Percentiles rank a stretch among this genome's conserved stretches.
phyloP scores from a whole-genome alignment of 2,329 filamentous ascomycete genomes.

The Aspergillus aculeatus region DNA sequence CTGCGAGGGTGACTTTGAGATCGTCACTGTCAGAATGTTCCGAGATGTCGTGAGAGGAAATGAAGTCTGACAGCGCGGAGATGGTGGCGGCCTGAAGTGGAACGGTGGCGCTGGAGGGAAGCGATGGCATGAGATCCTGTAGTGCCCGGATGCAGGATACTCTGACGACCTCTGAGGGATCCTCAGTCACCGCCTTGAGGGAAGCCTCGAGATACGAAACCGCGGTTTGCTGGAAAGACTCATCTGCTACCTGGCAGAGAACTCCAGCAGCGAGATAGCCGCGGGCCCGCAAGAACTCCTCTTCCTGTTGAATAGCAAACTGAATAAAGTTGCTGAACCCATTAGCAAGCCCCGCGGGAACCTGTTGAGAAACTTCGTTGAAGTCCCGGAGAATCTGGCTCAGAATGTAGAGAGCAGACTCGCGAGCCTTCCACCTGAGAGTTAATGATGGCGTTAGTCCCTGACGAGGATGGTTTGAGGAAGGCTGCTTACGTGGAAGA shows the following conservation, averaged over 20 bases:
- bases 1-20: slow-evolving; percentile 82
- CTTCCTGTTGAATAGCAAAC: slow-evolving; percentile 67
- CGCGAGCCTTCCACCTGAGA: slow-evolving; percentile 64
- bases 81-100: slow-evolving; percentile 63
- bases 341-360: slow-evolving; percentile 67
- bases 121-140: slow-evolving; percentile 63
- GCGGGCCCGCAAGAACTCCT: slow-evolving; percentile 78
- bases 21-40: slow-evolving; percentile 89
- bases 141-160: slow-evolving; percentile 87
- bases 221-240: slow-evolving; percentile 48
- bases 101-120: slow-evolving; percentile 52
- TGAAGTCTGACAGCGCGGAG: slow-evolving; percentile 65
- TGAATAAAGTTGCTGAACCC: slow-evolving; percentile 79
- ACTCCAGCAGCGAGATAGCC: slow-evolving; percentile 84
- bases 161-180: slow-evolving; percentile 83
- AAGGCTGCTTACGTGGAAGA: slow-evolving; percentile 34
- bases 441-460: slow-evolving; percentile 21
- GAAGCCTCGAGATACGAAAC: slow-evolving; percentile 54
- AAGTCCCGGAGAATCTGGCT: slow-evolving; percentile 83
- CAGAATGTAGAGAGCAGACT: slow-evolving; percentile 79
- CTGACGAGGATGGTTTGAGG: neutral
- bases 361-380: slow-evolving; percentile 69
- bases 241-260: slow-evolving; percentile 67
- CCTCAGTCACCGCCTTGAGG: slow-evolving; percentile 70
- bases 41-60: slow-evolving; percentile 74